Conservation (phyloP, 2,329 filamentous ascomycete species). For the Ilyonectria sp. region DNA sequence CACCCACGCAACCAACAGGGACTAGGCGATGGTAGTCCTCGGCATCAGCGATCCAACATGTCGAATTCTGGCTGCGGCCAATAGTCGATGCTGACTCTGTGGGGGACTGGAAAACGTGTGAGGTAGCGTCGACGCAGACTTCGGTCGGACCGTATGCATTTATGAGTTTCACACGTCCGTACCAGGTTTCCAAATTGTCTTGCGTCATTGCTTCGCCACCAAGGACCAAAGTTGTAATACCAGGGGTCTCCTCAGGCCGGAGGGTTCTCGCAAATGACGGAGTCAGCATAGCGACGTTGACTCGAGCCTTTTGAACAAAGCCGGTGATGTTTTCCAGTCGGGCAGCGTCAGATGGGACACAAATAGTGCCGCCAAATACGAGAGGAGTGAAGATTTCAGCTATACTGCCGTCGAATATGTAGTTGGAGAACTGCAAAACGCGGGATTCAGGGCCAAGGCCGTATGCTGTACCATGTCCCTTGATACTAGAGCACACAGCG, state of each 20-base stretch:
- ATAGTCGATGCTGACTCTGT: slow-evolving; percentile 30
- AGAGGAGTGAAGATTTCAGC: slow-evolving; percentile 38
- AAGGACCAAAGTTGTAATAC: slow-evolving; percentile 30
- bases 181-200: slow-evolving; percentile 37
- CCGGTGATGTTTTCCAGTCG: slow-evolving; percentile 25
- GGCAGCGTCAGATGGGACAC: slow-evolving; percentile 42
- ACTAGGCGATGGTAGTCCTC: slow-evolving; percentile 35
- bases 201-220: slow-evolving; percentile 40
- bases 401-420: slow-evolving; percentile 43
- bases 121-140: slow-evolving; percentile 31
- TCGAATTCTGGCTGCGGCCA: slow-evolving; percentile 26
- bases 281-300: slow-evolving; percentile 42
- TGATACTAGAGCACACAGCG: slow-evolving; percentile 26
- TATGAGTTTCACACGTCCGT: slow-evolving; percentile 31
- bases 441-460: slow-evolving; percentile 3
- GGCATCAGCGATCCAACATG: slow-evolving; percentile 40
- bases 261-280: slow-evolving; percentile 42
- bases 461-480: slow-evolving; percentile 29
- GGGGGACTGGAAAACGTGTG: background rate
- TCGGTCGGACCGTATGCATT: slow-evolving; percentile 46
- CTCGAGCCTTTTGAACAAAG: slow-evolving; percentile 28
- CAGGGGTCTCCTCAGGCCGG: slow-evolving; percentile 32
- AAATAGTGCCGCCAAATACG: slow-evolving; percentile 39
- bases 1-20: slow-evolving; percentile 37
- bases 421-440: slow-evolving; percentile 43